Evolutionary conservation across 2,329 filamentous ascomycete species (phyloP), one percentile per base, ranked within the genome.

Genomic region (Fusarium pseudograminearum): DNA sequence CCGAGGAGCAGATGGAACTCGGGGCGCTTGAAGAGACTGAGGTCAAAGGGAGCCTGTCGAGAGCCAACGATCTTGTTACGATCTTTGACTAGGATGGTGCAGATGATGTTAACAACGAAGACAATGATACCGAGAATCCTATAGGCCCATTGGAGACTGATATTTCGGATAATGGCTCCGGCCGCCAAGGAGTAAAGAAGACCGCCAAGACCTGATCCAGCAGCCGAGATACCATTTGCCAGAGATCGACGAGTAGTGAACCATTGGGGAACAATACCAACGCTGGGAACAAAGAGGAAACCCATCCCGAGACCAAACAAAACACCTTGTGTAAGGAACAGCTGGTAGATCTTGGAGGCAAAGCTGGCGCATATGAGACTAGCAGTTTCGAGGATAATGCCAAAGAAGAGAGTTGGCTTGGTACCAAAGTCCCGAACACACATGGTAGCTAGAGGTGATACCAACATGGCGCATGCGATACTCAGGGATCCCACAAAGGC

Each of bases 221-320:
- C 86, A 2, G 91, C 87, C 1, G 86, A 83, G 20, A 92, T 83
- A 2, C 90, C 89, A 66, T 91, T 93, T 14, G 91, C 91, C 16
- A 94, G 83, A 30, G 88, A 91, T 3, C 91, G 85, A 28, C 84
- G 85, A 33, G 87, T 89, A 12, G 83, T 86, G 74, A 94, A 94
- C 91, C 91, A 94, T 76, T 94, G 91, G 3, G 91, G 87, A 0
- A 91, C 83, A 14, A 93, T 86, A 34, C 87, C 87, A 5, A 91
- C 90, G 7, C 84, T 88, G 1, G 87, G 87, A 1, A 91, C 91
- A 76, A 94, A 95, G 12, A 91, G 81, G 60, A 94, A 90, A 0
- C 92, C 92, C 85, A 95, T 90, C 5, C 92, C 92, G 24, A 90
- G 78, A n/a, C 93, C 93, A 67, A 95, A 94, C 56, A 89, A 87